A percentile compares a stretch with the other conserved stretches of the same genome.
Conservation (phyloP, 169 alveolate species). For the Plasmodium fragile region DNA sequence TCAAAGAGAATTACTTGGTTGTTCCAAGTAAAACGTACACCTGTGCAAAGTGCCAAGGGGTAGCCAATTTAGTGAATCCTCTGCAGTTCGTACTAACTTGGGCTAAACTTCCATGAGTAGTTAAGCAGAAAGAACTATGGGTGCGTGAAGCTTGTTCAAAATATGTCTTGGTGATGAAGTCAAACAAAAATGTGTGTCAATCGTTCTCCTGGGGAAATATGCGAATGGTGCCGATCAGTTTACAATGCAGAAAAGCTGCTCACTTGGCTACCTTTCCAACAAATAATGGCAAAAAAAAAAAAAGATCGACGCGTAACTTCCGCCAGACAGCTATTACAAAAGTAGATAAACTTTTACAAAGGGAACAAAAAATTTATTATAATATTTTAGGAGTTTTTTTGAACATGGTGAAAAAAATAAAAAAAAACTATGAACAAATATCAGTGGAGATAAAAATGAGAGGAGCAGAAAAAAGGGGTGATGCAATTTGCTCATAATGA, state of each 20-base stretch:
- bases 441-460: neutral
- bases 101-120: neutral
- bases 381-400: neutral
- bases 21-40: neutral
- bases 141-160: neutral
- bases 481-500: neutral
- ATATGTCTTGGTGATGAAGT: neutral
- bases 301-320: neutral
- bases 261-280: neutral
- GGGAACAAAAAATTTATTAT: slow-evolving; percentile 11
- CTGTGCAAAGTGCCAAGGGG: neutral
- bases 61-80: neutral
- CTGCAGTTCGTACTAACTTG: neutral
- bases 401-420: neutral
- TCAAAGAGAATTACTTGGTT: neutral
- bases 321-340: neutral
- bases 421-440: neutral
- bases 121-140: neutral
- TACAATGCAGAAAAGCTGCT: neutral
- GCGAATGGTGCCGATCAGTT: neutral
- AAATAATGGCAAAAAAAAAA: neutral
- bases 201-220: neutral
- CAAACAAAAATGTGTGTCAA: neutral
- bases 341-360: neutral
- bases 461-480: neutral